Conservation (phyloP, 2,329 filamentous ascomycete genomes). For the Penicillium sp. region DNA sequence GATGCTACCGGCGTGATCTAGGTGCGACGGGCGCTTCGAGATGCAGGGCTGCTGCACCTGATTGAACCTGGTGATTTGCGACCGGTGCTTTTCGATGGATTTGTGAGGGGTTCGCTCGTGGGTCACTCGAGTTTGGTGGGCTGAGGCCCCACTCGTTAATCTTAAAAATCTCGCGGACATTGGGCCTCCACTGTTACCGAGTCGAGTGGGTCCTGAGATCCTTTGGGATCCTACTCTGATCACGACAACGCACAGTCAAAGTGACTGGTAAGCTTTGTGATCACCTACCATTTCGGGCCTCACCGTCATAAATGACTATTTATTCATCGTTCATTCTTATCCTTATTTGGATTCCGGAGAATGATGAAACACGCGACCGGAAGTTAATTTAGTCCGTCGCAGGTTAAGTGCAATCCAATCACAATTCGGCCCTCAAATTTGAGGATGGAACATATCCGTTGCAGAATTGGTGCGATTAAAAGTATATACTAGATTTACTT, state of each 20-base stretch:
- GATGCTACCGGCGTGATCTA: conserved; percentile 10
- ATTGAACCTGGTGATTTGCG: conserved; percentile 2
- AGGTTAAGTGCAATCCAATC: conserved; percentile 10
- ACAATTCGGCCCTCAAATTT: background rate
- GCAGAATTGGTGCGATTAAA: conserved; percentile 7
- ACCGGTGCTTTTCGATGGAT: background rate
- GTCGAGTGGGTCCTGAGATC: background rate
- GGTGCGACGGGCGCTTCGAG: conserved; percentile 16
- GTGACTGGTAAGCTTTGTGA: background rate
- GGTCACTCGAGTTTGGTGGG: conserved; percentile 2
- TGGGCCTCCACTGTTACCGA: background rate
- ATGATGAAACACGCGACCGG: background rate
- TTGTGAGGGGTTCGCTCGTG: conserved; percentile 3
- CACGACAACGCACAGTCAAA: background rate
- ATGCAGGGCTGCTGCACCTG: conserved; percentile 9
- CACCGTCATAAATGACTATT: background rate
- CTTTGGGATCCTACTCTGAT: background rate
- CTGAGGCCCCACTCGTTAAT: conserved; percentile 1
- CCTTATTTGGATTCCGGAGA: background rate
- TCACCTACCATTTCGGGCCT: background rate
- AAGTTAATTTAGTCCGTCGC: conserved; percentile 5
- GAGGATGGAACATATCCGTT: background rate
- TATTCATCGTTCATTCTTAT: background rate
- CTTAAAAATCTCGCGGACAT: conserved; percentile 1
- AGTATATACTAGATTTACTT: conserved; percentile 19